phyloP scores from a whole-genome alignment of 352 stramenopile genomes.

The Phytophthora crassamura region DNA sequence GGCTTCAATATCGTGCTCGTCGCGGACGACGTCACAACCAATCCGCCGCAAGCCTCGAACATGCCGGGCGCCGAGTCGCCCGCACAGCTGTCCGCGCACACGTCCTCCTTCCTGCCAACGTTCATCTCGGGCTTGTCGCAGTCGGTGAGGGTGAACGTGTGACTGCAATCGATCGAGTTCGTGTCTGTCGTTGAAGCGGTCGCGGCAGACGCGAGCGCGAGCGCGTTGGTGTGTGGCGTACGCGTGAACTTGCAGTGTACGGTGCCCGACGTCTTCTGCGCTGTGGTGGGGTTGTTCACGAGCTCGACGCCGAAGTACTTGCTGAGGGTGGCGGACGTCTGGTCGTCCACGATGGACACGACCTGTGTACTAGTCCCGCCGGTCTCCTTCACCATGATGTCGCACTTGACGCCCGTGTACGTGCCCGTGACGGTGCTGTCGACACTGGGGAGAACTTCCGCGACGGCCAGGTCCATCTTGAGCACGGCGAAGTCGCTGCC shows the following conservation, averaged over 20 bases:
- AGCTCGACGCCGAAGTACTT: slow-evolving; percentile 54
- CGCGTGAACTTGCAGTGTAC: slow-evolving; percentile 54
- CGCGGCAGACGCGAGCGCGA: neutral
- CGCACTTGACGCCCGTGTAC: slow-evolving; percentile 17
- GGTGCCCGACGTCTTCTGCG: slow-evolving; percentile 36
- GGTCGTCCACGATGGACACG: slow-evolving; percentile 6
- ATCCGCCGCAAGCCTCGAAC: slow-evolving; percentile 5
- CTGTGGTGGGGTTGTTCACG: slow-evolving; percentile 42
- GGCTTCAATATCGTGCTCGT: slow-evolving; percentile 8
- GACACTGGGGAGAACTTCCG: slow-evolving; percentile 5
- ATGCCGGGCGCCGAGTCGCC: slow-evolving; percentile 2
- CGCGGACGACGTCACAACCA: slow-evolving; percentile 5
- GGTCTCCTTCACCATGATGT: slow-evolving; percentile 22
- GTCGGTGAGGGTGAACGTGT: slow-evolving; percentile 18
- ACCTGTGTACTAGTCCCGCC: slow-evolving; percentile 6
- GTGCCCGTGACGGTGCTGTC: slow-evolving; percentile 6
- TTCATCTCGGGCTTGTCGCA: slow-evolving; percentile 5
- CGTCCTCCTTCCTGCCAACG: neutral
- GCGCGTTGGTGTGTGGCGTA: neutral
- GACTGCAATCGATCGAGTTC: slow-evolving; percentile 16
- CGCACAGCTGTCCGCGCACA: slow-evolving; percentile 5
- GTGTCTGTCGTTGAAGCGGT: neutral
- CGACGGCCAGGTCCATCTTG: slow-evolving; percentile 12
- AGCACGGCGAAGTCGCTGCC: slow-evolving; percentile 30
- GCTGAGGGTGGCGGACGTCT: slow-evolving; percentile 10